Evolutionary conservation across 768 basidiomycete genomes (phyloP).

Genomic region (Boletus vermiculosoides): DNA sequence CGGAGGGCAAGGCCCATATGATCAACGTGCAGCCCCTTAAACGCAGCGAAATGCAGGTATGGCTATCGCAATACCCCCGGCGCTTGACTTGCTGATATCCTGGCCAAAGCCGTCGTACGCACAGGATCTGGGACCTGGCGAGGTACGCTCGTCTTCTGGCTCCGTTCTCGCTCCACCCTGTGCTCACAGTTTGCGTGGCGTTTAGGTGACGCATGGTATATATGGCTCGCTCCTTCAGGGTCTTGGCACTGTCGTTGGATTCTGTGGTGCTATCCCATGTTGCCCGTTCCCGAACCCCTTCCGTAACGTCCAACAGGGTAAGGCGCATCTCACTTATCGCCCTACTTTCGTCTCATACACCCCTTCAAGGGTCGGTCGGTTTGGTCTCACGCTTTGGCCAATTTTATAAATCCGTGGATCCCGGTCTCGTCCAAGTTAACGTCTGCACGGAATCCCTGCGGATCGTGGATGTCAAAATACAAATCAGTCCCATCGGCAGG

Average conservation of each 20-base stretch:
- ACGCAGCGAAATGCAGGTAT: constrained; percentile 83
- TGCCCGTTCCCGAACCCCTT: constrained; percentile 85
- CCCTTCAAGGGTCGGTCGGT: constrained; percentile 71
- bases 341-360: constrained; percentile 18
- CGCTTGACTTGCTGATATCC: constrained; percentile 6
- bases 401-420: constrained; percentile 95
- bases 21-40: constrained; percentile 85
- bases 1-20: constrained; percentile 40
- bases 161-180: not conserved
- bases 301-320: constrained; percentile 82
- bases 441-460: constrained; percentile 89
- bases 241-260: constrained; percentile 65
- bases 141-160: constrained; percentile 35
- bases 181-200: not conserved
- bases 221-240: constrained; percentile 81
- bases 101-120: constrained; percentile 76
- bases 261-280: constrained; percentile 76
- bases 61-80: constrained; percentile 7
- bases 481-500: constrained; percentile 83
- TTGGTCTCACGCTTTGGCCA: constrained; percentile 91
- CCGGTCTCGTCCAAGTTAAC: constrained; percentile 88
- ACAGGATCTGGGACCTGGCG: constrained; percentile 76
- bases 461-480: constrained; percentile 93
- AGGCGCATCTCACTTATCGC: constrained; percentile 8
- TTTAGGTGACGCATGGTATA: constrained; percentile 73